Conservation (phyloP, 176 grass and related monocot genomes). For the Cenchrus americanus region DNA sequence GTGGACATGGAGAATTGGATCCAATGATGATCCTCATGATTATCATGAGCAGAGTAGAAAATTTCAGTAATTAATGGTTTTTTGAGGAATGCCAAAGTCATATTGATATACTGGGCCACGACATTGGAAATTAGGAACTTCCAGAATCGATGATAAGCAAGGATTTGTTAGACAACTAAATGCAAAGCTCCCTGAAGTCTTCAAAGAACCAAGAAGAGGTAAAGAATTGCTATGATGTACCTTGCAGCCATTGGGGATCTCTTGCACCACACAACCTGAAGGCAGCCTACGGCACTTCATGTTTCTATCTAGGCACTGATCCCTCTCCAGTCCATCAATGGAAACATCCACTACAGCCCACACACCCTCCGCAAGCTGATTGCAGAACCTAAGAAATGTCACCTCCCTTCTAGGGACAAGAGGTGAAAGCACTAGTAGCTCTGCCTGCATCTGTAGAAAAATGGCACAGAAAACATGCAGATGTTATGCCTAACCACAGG, state of each 20-base stretch:
- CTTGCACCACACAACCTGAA: slow-evolving; percentile 87
- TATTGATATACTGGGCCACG: neutral
- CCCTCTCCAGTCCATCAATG: slow-evolving; percentile 63
- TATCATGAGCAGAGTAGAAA: slow-evolving; percentile 14
- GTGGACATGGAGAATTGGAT: slow-evolving; percentile 35
- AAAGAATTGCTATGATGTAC: slow-evolving; percentile 34
- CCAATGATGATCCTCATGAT: slow-evolving; percentile 12
- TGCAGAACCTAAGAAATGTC: slow-evolving; percentile 84
- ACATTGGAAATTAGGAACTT: neutral
- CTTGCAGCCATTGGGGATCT: slow-evolving; percentile 80
- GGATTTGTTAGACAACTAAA: slow-evolving; percentile 7
- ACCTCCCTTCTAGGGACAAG: slow-evolving; percentile 77
- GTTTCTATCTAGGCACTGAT: slow-evolving; percentile 46
- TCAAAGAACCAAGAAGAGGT: slow-evolving; percentile 8
- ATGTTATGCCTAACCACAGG: neutral
- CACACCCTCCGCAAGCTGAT: slow-evolving; percentile 64
- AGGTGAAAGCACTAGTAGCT: slow-evolving; percentile 86
- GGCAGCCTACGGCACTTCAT: slow-evolving; percentile 72
- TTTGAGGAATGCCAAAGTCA: slow-evolving; percentile 10
- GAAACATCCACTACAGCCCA: slow-evolving; percentile 96
- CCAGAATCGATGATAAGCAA: neutral
- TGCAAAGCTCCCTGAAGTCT: neutral
- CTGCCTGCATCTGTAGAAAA: slow-evolving; percentile 79
- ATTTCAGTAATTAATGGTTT: neutral
- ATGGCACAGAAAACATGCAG: slow-evolving; percentile 25